Percentiles rank a stretch among this genome's conserved stretches.
These are phyloP conservation scores for Acaromyces ingoldii DNA, from an alignment of 1,284 basidiomycete species.

Conservation along the genomic window DNA sequence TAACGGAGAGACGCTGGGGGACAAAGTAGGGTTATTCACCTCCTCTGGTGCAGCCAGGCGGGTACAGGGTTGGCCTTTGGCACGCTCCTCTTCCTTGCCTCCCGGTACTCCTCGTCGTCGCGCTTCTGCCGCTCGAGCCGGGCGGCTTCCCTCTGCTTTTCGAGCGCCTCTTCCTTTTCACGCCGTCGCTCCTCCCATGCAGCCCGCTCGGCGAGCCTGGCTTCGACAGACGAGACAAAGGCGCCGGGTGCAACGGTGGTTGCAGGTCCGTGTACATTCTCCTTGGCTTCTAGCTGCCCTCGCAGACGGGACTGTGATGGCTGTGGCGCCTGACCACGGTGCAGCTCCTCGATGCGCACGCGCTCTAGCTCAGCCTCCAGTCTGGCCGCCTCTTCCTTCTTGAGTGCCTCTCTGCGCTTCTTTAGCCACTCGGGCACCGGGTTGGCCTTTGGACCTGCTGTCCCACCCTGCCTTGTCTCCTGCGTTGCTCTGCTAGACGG, in stretches of 20 bases:
- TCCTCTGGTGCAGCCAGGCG: background rate
- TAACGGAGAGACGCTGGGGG: no score
- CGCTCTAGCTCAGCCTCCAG: background rate
- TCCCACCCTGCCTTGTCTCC: background rate
- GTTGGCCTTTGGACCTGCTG: background rate
- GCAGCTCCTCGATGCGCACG: background rate
- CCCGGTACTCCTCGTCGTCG: conserved; percentile 5
- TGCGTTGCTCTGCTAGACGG: background rate
- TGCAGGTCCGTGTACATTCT: background rate
- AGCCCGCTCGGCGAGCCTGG: background rate
- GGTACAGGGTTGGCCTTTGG: conserved; percentile 7
- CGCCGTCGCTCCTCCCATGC: conserved; percentile 1
- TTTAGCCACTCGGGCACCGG: conserved; percentile 8
- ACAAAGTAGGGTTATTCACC: no score
- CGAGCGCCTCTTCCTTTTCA: background rate
- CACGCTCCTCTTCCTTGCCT: background rate
- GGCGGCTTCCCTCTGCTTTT: conserved; percentile 2
- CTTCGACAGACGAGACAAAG: conserved; percentile 6
- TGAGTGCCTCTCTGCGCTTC: background rate
- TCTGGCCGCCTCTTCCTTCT: background rate
- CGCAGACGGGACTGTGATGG: no score
- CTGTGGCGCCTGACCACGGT: background rate
- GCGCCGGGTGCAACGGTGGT: background rate
- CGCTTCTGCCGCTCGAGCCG: background rate
- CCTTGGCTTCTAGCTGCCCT: background rate